Evolutionary conservation across 1,139 yeast species (phyloP), one percentile per base, ranked within the genome.

Genomic region (Lodderomyces jiufengensis): DNA sequence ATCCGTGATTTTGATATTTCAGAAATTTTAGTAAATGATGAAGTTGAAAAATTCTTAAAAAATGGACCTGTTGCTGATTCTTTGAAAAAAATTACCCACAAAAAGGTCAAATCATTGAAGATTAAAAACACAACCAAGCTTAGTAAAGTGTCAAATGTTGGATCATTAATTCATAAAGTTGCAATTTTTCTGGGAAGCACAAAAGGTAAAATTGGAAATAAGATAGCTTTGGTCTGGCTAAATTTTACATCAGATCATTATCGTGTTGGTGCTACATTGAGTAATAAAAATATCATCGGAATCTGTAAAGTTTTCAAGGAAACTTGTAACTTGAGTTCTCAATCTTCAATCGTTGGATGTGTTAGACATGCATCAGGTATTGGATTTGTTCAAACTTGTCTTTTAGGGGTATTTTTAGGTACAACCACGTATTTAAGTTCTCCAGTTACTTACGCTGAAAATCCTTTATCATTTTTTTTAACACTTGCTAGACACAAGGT

Each of bases 251-350:
- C 90, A 0, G 95, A 87, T 51, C 84, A 84, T 49, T 71, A 78
- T 28, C 68, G 86, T 44, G 71, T 77, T 1, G 86, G 84, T 0
- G 81, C 84, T 2, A 67, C 70, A n/a, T 59, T 81, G 39, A 66
- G 78, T 26, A 95, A 85, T 53, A 66, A 70, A 28, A 73, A 78
- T 31, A 66, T 92, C 10, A 60, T 92, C 52, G 82, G 88, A 1
- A 76, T 86, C 57, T 88, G 97, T 56, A 87, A 90, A 50, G 84
- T 86, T 10, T 77, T 88, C 52, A 92, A 92, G 50, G 97, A 92
- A 54, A 90, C 97, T 0, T 85, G 95, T 50, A 92, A 86, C 47
- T 69, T 92, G 63, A 74, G 81, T 8, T 75, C 85, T 29, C 73
- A 77, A 24, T 76, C 80, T 29, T 81, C 96, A 0, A 69, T 92